These are phyloP conservation scores for Acrocalymma vagum DNA, from an alignment of 2,329 filamentous ascomycete genomes.

Conservation along the genomic window DNA sequence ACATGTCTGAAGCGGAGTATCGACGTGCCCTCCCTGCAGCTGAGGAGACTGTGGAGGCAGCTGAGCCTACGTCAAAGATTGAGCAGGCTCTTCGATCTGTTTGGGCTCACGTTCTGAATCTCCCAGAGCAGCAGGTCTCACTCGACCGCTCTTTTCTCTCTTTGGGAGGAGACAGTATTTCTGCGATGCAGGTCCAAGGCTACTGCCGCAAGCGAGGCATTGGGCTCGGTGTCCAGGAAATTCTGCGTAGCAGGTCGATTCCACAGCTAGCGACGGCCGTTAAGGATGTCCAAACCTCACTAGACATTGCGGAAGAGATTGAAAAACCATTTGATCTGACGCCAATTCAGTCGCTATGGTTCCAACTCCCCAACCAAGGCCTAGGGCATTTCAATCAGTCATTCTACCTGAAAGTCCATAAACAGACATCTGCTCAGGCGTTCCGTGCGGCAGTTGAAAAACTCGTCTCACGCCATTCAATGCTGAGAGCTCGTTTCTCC, in stretches of 20 bases:
- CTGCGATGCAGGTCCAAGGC: conserved; percentile 59
- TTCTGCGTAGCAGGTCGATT: conserved; percentile 58
- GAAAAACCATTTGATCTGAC: conserved; percentile 40
- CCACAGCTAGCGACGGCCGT: conserved; percentile 34
- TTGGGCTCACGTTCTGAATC: conserved; percentile 42
- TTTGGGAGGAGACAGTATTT: conserved; percentile 59
- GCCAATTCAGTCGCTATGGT: conserved; percentile 43
- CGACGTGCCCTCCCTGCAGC: conserved; percentile 20
- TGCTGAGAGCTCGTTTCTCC: conserved; percentile 42
- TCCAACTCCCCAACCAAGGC: conserved; percentile 38
- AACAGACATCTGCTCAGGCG: conserved; percentile 30
- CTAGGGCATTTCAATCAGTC: conserved; percentile 46
- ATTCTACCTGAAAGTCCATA: conserved; percentile 40
- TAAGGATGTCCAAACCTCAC: conserved; percentile 24
- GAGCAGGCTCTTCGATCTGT: conserved; percentile 32
- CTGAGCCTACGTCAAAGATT: conserved; percentile 14
- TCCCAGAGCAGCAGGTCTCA: conserved; percentile 31
- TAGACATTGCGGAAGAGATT: conserved; percentile 32
- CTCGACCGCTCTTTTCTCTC: conserved; percentile 50
- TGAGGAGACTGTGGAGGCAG: background rate
- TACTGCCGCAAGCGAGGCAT: conserved; percentile 57
- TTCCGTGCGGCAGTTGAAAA: conserved; percentile 31
- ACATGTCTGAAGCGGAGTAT: conserved; percentile 23
- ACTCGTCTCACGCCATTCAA: conserved; percentile 39
- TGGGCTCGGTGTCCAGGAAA: conserved; percentile 57